Evolutionary conservation across 257 asterid genomes (phyloP), one percentile per base, ranked within the genome.

Genomic region (Nicotiana tomentosiformis): DNA sequence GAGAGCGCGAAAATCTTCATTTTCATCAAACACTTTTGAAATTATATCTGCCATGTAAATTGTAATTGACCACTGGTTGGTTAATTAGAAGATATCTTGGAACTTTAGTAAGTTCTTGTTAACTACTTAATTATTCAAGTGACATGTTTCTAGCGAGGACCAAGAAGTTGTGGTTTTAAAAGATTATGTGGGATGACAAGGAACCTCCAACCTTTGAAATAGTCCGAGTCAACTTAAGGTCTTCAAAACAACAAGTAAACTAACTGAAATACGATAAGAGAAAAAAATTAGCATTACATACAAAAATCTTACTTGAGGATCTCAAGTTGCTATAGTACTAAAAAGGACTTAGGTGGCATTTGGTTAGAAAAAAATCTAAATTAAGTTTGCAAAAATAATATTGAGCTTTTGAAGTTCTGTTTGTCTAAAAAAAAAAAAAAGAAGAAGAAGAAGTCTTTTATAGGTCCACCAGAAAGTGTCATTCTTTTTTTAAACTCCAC

Each of bases 301-400:
- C 58, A 46, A 20, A 29, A 46, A 12, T 26, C 35, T 51, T 76
- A 26, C 80, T 76, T 76, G 43, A 51, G 43, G 80, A 51, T 7
- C 29, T 76, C 10, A 51, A 76, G 26, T 15, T 76, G 46, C 80
- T 76, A 76, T 23, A 76, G 80, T 76, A 51, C 80, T 49, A 64
- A 74, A 74, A 74, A 74, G 26, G 62, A 49, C 10, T 7, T 16
- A 7, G 29, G 3, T 14, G 80, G n/a, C 12, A 72, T 46, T 46
- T 72, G 61, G 18, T 74, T 26, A 23, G 10, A 74, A n/a, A 43
- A 20, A 72, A 3, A 1, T n/a, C 5, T n/a, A n/a, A 69, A 3
- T 17, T 43, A 32, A 61, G 35, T 43, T 12, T 5, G 35, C 58
- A n/a, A 26, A 43, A 72, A 15, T 9, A 72, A 72, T 20, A 26